A percentile compares a stretch with the other conserved stretches of the same genome.
Evolutionary conservation across 495 filamentous ascomycete genomes (phyloP).

Genomic region (Beverwykella pulmonaria): DNA sequence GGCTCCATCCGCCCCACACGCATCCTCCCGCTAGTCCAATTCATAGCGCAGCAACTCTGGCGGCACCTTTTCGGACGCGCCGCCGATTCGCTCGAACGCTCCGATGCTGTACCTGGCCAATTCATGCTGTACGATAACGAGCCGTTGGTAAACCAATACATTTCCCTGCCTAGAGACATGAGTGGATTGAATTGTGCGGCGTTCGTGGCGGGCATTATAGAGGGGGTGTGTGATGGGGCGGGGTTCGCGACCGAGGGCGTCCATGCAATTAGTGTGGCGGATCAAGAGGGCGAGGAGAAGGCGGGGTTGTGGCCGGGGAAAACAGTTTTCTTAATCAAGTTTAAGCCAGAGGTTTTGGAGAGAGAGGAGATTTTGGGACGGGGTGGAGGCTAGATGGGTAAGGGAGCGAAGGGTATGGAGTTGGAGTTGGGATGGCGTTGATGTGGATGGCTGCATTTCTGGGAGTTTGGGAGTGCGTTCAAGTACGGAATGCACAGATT

Average conservation of each 20-base stretch:
- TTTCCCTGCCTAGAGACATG: constrained; percentile 93
- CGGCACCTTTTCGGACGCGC: constrained; percentile 86
- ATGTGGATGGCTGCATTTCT: not conserved
- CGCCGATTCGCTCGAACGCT: constrained; percentile 90
- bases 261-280: constrained; percentile 82
- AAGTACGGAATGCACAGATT: not conserved
- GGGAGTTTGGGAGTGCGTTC: not conserved
- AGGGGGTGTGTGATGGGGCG: constrained; percentile 91
- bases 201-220: constrained; percentile 91
- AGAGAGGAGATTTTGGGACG: constrained; percentile 72
- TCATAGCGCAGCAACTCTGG: constrained; percentile 90
- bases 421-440: not conserved
- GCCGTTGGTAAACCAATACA: constrained; percentile 89
- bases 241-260: constrained; percentile 81
- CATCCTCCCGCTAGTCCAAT: constrained; percentile 89
- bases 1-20: constrained; percentile 77
- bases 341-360: constrained; percentile 85
- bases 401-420: not conserved
- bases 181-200: constrained; percentile 94
- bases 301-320: constrained; percentile 80
- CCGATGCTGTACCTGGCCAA: constrained; percentile 77
- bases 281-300: constrained; percentile 52
- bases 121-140: constrained; percentile 99
- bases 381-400: constrained; percentile 22
- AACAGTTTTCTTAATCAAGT: constrained; percentile 93